phyloP scores from a whole-genome alignment of 2,329 filamentous ascomycete species.

The Daldinia eschscholtzii region DNA sequence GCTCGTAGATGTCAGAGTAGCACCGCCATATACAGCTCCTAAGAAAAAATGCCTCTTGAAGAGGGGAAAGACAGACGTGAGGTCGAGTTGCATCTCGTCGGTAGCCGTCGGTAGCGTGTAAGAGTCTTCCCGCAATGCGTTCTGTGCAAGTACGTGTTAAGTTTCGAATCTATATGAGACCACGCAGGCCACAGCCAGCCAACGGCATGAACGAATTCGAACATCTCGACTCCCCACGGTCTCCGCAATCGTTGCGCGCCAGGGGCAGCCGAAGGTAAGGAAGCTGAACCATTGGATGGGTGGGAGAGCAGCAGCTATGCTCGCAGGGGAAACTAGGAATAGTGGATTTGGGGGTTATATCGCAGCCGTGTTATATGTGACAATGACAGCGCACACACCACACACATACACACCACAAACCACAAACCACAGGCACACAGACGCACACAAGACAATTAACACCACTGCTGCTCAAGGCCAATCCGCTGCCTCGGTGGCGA shows the following conservation, averaged over 20 bases:
- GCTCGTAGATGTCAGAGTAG: slow-evolving; percentile 22
- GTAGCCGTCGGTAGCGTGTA: slow-evolving; percentile 29
- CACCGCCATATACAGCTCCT: slow-evolving; percentile 15
- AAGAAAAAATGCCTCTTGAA: slow-evolving; percentile 28
- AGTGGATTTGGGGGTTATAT: slow-evolving; percentile 46
- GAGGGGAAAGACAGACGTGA: slow-evolving; percentile 15
- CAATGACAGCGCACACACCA: slow-evolving; percentile 52
- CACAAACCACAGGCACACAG: slow-evolving; percentile 24
- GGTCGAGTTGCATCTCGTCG: slow-evolving; percentile 31
- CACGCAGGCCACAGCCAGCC: slow-evolving; percentile 29
- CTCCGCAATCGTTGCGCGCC: slow-evolving; percentile 41
- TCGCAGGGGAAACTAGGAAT: slow-evolving; percentile 30
- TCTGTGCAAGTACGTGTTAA: slow-evolving; percentile 25
- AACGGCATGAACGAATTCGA: slow-evolving; percentile 35
- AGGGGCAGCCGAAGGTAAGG: slow-evolving; percentile 31
- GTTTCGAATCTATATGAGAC: slow-evolving; percentile 42
- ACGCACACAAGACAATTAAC: slow-evolving; percentile 39
- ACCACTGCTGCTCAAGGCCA: slow-evolving; percentile 29
- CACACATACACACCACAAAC: slow-evolving; percentile 27
- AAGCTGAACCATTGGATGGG: slow-evolving; percentile 35
- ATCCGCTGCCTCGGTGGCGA: slow-evolving; percentile 40
- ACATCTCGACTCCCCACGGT: slow-evolving; percentile 31
- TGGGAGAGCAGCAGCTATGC: slow-evolving; percentile 11
- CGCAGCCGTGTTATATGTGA: slow-evolving; percentile 50
- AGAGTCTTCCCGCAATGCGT: slow-evolving; percentile 28